phyloP scores from a whole-genome alignment of 176 grass and related monocot species.

The Elymus sibiricus region DNA sequence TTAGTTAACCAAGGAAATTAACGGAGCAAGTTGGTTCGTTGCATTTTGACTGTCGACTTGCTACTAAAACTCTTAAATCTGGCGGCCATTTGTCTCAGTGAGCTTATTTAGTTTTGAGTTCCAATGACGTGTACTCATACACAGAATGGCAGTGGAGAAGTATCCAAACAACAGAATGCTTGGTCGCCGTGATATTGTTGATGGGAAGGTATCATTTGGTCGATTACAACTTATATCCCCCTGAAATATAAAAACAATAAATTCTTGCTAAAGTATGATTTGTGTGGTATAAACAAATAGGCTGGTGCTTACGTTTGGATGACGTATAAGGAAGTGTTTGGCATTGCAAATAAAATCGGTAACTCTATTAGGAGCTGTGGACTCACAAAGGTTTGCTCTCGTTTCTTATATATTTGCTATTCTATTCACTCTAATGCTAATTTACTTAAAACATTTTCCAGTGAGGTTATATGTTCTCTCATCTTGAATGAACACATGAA shows the following conservation, averaged over 20 bases:
- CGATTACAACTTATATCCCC: neutral
- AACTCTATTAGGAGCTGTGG: constrained; percentile 69
- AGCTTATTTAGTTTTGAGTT: constrained; percentile 6
- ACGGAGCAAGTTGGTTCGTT: neutral
- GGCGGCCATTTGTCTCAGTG: neutral
- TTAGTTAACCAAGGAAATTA: constrained; percentile 1
- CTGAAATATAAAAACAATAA: neutral
- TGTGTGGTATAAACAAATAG: constrained; percentile 35
- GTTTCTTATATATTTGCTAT: neutral
- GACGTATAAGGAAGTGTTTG: constrained; percentile 74
- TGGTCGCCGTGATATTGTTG: constrained; percentile 56
- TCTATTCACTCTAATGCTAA: constrained; percentile 3
- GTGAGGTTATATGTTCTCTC: neutral
- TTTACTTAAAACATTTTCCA: neutral
- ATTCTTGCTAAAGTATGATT: constrained; percentile 11
- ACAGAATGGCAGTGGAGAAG: constrained; percentile 58
- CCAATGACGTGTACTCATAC: constrained; percentile 5
- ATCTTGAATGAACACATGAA: neutral
- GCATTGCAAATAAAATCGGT: constrained; percentile 48
- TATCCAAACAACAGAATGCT: constrained; percentile 80
- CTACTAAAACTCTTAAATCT: constrained; percentile 15
- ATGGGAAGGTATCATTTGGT: constrained; percentile 55
- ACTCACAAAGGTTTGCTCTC: constrained; percentile 51
- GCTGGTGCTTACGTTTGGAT: constrained; percentile 69
- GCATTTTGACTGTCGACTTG: neutral